Conservation (phyloP, 2,329 filamentous ascomycete genomes). For the Fusarium neocosmosporiellum region DNA sequence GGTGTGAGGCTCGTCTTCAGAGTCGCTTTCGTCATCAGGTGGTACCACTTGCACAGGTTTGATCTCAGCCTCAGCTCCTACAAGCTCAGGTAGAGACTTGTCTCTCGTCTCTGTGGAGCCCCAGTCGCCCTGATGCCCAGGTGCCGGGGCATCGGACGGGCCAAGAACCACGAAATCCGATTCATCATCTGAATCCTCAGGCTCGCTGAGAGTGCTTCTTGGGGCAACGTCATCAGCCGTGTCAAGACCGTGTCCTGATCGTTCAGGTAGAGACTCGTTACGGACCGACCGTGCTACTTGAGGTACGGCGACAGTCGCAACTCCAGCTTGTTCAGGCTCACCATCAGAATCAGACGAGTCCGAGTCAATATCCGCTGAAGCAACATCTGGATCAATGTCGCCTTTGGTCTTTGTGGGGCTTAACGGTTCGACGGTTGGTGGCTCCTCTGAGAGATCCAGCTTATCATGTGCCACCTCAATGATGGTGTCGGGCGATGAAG, state of each 20-base stretch:
- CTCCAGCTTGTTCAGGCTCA: background rate
- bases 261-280: background rate
- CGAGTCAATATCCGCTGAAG: background rate
- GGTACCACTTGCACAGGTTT: background rate
- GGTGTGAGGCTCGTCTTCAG: background rate
- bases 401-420: background rate
- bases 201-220: background rate
- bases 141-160: background rate
- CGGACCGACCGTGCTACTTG: background rate
- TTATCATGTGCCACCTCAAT: background rate
- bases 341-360: background rate
- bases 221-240: background rate
- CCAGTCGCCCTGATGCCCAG: background rate
- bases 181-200: background rate
- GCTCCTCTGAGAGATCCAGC: background rate
- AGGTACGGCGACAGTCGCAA: background rate
- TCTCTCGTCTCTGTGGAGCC: background rate
- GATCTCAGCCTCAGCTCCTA: background rate
- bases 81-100: background rate
- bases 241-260: background rate
- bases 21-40: constrained; percentile 24
- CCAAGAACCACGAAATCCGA: background rate
- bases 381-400: background rate
- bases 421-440: background rate
- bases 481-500: background rate